phyloP scores from a whole-genome alignment of 2,329 filamentous ascomycete species.

The Sphaerostilbella broomeana region DNA sequence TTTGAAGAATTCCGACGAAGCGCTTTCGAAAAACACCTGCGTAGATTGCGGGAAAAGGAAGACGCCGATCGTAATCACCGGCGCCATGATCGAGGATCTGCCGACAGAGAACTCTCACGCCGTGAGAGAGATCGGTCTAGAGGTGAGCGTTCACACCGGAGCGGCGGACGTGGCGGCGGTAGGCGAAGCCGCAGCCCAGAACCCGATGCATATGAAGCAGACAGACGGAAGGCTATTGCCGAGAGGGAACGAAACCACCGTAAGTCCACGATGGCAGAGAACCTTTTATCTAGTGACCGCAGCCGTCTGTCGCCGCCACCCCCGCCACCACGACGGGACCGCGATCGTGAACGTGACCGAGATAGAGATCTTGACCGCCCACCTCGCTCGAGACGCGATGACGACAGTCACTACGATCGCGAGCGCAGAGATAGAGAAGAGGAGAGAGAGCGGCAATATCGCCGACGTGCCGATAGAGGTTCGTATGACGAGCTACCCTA shows the following conservation, averaged over 20 bases:
- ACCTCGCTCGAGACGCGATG: slow-evolving; percentile 51
- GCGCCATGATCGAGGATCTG: slow-evolving; percentile 50
- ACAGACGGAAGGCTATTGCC: slow-evolving; percentile 86
- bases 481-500: slow-evolving; percentile 87
- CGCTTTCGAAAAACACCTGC: slow-evolving; percentile 88
- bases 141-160: slow-evolving; percentile 58
- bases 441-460: slow-evolving; percentile 81
- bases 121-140: slow-evolving; percentile 53
- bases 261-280: slow-evolving; percentile 66
- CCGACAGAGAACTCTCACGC: slow-evolving; percentile 49
- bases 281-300: slow-evolving; percentile 47
- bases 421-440: slow-evolving; percentile 84
- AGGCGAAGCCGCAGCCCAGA: slow-evolving; percentile 83
- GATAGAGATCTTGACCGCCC: slow-evolving; percentile 45
- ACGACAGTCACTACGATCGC: slow-evolving; percentile 69
- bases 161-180: slow-evolving; percentile 46
- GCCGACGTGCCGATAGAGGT: slow-evolving; percentile 68
- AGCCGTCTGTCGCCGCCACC: slow-evolving; percentile 38
- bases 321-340: slow-evolving; percentile 37
- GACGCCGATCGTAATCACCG: slow-evolving; percentile 62
- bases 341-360: slow-evolving; percentile 35
- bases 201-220: slow-evolving; percentile 88
- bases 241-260: slow-evolving; percentile 91
- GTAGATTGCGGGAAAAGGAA: slow-evolving; percentile 84
- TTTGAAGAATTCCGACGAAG: slow-evolving; percentile 75